These are phyloP conservation scores for Cerrena zonata DNA, from an alignment of 1,284 basidiomycete species.

Conservation along the genomic window DNA sequence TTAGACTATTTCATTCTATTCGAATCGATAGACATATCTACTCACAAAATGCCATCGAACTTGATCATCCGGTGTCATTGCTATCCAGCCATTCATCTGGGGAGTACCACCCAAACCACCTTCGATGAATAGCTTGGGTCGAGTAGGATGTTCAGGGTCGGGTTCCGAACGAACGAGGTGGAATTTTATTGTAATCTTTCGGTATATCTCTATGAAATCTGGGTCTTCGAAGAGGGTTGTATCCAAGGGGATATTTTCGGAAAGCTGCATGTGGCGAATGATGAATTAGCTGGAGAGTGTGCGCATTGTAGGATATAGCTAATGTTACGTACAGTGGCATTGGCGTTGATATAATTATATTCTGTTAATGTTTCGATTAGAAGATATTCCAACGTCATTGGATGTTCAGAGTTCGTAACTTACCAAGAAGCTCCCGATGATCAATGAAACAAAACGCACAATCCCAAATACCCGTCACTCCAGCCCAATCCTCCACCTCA, in stretches of 20 bases:
- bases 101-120: slow-evolving; percentile 44
- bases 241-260: slow-evolving; percentile 33
- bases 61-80: slow-evolving; percentile 49
- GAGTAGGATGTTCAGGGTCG: slow-evolving; percentile 43
- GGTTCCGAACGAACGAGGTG: slow-evolving; percentile 35
- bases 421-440: slow-evolving; percentile 57
- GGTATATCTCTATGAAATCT: slow-evolving; percentile 48
- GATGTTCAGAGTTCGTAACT: no score
- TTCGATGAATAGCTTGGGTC: slow-evolving; percentile 49
- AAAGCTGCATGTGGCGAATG: slow-evolving; percentile 15
- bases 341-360: slow-evolving; percentile 44
- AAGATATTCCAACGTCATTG: no score
- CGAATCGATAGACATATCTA: no score
- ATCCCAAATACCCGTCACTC: slow-evolving; percentile 53
- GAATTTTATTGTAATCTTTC: slow-evolving; percentile 42
- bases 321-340: no score
- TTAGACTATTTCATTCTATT: no score
- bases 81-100: slow-evolving; percentile 49
- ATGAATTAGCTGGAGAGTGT: background rate
- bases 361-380: no score
- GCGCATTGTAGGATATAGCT: slow-evolving; percentile 11
- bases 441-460: slow-evolving; percentile 64
- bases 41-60: slow-evolving; percentile 63
- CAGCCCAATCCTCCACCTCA: slow-evolving; percentile 54
- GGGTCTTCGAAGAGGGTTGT: slow-evolving; percentile 43